Percentiles rank a stretch among this genome's conserved stretches.
Conservation (phyloP, 2,329 filamentous ascomycete species). For the Beauveria asiatica region DNA sequence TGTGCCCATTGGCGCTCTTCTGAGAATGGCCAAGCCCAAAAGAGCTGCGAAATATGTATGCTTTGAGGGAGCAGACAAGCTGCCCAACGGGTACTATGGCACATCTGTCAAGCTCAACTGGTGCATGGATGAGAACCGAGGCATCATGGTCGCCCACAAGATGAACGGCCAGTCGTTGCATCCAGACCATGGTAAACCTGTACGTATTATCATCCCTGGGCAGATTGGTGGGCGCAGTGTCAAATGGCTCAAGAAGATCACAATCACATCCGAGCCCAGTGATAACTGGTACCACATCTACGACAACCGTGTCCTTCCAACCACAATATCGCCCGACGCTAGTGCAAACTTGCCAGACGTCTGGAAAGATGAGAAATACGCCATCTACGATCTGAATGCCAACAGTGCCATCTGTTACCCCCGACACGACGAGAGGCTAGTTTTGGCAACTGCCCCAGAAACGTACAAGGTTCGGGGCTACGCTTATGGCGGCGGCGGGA, state of each 20-base stretch:
- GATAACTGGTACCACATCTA: conserved; percentile 96
- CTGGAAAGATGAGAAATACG: conserved; percentile 86
- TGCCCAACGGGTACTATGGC: conserved; percentile 83
- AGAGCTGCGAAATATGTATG: conserved; percentile 73
- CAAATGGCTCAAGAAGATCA: conserved; percentile 81
- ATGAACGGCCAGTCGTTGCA: conserved; percentile 81
- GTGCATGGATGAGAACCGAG: conserved; percentile 74
- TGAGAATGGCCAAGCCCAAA: conserved; percentile 58
- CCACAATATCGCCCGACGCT: conserved; percentile 74
- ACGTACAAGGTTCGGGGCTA: conserved; percentile 68
- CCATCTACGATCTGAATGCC: conserved; percentile 83
- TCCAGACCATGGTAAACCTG: conserved; percentile 78
- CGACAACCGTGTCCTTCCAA: conserved; percentile 84
- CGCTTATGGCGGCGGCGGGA: conserved; percentile 82
- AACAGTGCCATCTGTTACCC: conserved; percentile 80
- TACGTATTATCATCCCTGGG: conserved; percentile 77
- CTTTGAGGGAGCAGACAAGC: conserved; percentile 82
- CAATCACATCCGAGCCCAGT: conserved; percentile 69
- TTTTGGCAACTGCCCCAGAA: conserved; percentile 32
- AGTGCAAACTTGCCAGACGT: conserved; percentile 63
- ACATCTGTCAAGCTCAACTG: conserved; percentile 83
- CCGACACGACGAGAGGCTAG: conserved; percentile 63
- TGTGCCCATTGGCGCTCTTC: conserved; percentile 62
- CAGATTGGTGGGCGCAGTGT: conserved; percentile 89
- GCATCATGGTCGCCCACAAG: conserved; percentile 78